Conservation (phyloP, 306 rosid genomes). For the Ziziphus jujuba region DNA sequence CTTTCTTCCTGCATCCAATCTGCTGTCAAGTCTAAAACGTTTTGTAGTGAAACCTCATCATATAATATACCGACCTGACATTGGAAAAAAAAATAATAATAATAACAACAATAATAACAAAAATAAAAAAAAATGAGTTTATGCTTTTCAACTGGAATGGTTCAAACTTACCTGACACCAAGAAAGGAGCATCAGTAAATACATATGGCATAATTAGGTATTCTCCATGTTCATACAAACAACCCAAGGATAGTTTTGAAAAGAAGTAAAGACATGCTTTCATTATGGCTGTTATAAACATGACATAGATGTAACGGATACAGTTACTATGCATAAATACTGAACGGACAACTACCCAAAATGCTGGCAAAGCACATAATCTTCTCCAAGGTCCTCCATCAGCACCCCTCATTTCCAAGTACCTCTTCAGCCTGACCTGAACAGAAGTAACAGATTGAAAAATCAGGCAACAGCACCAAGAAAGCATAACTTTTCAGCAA, state of each 20-base stretch:
- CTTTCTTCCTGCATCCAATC: conserved; percentile 95
- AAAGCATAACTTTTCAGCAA: conserved; percentile 16
- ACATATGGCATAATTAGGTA: not conserved
- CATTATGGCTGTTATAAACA: not conserved
- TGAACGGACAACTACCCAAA: conserved; percentile 67
- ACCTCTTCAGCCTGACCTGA: conserved; percentile 97
- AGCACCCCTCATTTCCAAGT: conserved; percentile 99
- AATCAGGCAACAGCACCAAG: conserved; percentile 25
- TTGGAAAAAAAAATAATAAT: not conserved
- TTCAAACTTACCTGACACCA: not conserved
- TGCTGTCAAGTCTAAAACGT: conserved; percentile 72
- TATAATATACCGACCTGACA: conserved; percentile 89
- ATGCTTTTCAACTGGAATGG: conserved; percentile 19
- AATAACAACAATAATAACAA: too few relatives aligned
- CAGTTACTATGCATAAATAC: conserved; percentile 19
- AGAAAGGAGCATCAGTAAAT: not conserved
- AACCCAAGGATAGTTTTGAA: not conserved
- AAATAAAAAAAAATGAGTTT: conserved; percentile 30
- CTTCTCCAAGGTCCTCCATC: conserved; percentile 99
- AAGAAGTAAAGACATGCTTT: not conserved
- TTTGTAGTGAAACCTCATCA: conserved; percentile 82
- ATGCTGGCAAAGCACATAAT: conserved; percentile 94
- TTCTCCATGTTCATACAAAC: not conserved
- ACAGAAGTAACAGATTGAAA: conserved; percentile 16
- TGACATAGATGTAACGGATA: conserved; percentile 4